Percentiles rank a stretch among this genome's conserved stretches.
Conservation (phyloP, 257 asterid species). For the Verbena officinalis region DNA sequence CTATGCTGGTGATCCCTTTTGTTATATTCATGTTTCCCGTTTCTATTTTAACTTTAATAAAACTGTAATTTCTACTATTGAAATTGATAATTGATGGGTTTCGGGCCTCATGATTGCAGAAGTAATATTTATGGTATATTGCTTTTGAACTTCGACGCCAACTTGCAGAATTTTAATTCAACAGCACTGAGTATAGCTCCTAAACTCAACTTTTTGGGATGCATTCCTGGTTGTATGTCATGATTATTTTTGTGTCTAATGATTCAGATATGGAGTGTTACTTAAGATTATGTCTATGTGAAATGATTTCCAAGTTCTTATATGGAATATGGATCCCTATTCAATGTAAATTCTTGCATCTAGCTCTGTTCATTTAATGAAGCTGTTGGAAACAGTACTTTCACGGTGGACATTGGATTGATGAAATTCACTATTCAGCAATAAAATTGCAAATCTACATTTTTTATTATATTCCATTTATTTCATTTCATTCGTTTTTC, state of each 20-base stretch:
- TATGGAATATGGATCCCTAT: conserved; percentile 3
- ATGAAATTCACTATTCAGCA: conserved; percentile 3
- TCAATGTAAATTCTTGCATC: not conserved
- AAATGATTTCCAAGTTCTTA: conserved; percentile 8
- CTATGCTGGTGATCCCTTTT: not conserved
- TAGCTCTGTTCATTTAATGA: not conserved
- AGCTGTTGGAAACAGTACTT: not conserved
- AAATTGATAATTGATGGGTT: no score
- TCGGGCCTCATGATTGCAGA: conserved; percentile 2
- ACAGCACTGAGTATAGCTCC: not conserved
- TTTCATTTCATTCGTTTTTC: not conserved
- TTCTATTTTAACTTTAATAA: not conserved
- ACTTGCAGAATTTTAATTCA: conserved; percentile 1
- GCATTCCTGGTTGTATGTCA: conserved; percentile 11
- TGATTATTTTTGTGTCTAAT: not conserved
- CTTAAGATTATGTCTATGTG: conserved; percentile 24
- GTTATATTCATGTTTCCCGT: not conserved
- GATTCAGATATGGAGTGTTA: conserved; percentile 30
- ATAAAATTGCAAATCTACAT: conserved; percentile 3
- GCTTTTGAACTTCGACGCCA: conserved; percentile 3
- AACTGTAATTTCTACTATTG: not conserved
- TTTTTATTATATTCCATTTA: not conserved
- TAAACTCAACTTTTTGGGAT: not conserved
- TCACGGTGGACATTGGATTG: not conserved
- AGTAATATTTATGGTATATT: not conserved